Conservation (phyloP, 768 basidiomycete species). For the Amanita phalloides region DNA sequence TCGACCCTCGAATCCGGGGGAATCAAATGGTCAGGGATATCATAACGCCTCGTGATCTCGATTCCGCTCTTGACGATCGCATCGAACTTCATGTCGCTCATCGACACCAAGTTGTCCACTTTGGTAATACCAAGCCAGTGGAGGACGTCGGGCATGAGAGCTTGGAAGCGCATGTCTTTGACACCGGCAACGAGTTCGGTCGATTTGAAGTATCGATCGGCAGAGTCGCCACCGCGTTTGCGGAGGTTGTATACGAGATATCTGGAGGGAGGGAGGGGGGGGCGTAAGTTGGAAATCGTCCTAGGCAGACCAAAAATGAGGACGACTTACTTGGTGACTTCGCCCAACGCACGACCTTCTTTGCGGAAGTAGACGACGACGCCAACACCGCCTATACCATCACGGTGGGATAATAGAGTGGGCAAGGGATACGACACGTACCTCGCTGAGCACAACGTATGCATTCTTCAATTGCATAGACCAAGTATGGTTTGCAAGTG, state of each 20-base stretch:
- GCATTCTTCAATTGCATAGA: constrained; percentile 90
- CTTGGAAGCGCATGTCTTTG: constrained; percentile 92
- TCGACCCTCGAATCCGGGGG: constrained; percentile 88
- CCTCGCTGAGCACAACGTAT: constrained; percentile 56
- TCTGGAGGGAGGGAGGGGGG: constrained; percentile 20
- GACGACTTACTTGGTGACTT: constrained; percentile 71
- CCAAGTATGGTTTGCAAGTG: constrained; percentile 88
- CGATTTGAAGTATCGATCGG: constrained; percentile 74
- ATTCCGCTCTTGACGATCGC: constrained; percentile 88
- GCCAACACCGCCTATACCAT: constrained; percentile 65
- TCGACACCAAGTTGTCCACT: constrained; percentile 83
- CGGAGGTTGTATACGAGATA: constrained; percentile 95
- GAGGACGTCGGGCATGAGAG: constrained; percentile 91
- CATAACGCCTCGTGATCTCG: constrained; percentile 70
- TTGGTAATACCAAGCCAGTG: constrained; percentile 92
- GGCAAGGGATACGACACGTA: background rate
- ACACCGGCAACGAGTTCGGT: constrained; percentile 93
- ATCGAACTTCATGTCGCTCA: constrained; percentile 95
- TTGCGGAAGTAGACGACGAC: constrained; percentile 92
- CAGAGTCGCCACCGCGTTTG: constrained; percentile 88
- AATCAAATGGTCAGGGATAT: constrained; percentile 84
- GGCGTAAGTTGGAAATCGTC: background rate
- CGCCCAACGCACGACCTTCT: constrained; percentile 87
- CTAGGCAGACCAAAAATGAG: background rate
- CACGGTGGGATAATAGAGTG: background rate